A percentile compares a stretch with the other conserved stretches of the same genome.
These are phyloP conservation scores for Boletus coccyginus DNA, from an alignment of 768 basidiomycete genomes.

Conservation along the genomic window DNA sequence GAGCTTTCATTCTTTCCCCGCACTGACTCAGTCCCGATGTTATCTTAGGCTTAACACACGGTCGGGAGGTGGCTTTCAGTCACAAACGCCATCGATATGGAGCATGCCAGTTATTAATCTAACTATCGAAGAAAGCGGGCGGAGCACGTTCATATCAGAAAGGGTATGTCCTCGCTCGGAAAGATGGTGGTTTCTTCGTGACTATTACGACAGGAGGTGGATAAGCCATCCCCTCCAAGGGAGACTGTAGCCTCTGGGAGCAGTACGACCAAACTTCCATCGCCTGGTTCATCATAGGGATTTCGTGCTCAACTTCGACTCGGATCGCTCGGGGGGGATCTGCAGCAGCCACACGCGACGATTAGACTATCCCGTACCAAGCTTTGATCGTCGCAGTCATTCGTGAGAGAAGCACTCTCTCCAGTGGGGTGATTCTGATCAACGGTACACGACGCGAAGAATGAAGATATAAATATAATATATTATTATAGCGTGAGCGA, in stretches of 20 bases:
- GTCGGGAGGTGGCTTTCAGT: background rate
- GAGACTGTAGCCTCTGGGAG: background rate
- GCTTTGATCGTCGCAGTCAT: background rate
- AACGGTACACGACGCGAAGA: background rate
- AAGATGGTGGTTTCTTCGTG: background rate
- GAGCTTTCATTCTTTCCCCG: background rate
- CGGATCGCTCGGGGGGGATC: background rate
- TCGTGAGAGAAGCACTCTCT: background rate
- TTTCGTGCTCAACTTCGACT: background rate
- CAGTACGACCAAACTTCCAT: background rate
- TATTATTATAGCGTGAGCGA: too few species aligned
- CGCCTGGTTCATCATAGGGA: background rate
- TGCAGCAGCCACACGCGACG: background rate
- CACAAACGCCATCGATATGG: conserved; percentile 3
- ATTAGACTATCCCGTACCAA: background rate
- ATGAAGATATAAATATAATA: too few species aligned
- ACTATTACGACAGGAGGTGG: conserved; percentile 6
- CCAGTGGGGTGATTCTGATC: background rate
- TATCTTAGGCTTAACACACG: conserved; percentile 14
- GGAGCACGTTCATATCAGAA: conserved; percentile 2
- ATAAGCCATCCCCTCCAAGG: background rate
- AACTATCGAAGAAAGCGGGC: background rate
- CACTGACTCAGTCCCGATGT: background rate
- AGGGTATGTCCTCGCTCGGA: background rate
- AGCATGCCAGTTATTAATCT: conserved; percentile 9